Percentiles rank a stretch among this genome's conserved stretches.
Evolutionary conservation across 805 yeast species (phyloP).

Genomic region (Candida argentea): DNA sequence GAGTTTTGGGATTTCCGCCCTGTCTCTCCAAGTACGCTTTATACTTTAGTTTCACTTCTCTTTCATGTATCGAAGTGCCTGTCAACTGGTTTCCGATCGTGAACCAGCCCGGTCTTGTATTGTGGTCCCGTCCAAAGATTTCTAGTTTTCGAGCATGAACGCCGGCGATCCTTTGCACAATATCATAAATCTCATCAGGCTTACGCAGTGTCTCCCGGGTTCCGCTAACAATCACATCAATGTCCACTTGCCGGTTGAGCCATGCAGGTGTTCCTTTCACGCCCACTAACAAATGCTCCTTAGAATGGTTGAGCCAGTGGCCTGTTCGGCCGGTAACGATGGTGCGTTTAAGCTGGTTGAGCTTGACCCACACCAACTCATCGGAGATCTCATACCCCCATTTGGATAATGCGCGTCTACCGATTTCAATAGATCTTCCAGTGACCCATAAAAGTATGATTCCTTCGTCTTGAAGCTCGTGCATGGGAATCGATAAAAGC

Average conservation of each 20-base stretch:
- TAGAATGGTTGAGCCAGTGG: conserved; percentile 93
- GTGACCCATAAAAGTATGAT: conserved; percentile 86
- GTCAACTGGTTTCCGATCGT: conserved; percentile 70
- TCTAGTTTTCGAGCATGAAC: conserved; percentile 69
- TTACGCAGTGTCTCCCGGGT: conserved; percentile 86
- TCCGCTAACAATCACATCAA: conserved; percentile 68
- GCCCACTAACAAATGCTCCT: conserved; percentile 84
- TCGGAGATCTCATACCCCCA: conserved; percentile 81
- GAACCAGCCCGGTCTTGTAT: conserved; percentile 84
- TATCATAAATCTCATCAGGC: conserved; percentile 82
- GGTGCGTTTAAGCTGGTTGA: conserved; percentile 79
- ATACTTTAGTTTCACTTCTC: conserved; percentile 40
- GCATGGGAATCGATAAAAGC: conserved; percentile 54
- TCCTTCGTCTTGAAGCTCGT: conserved; percentile 73
- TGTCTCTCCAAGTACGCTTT: conserved; percentile 6
- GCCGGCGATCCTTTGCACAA: conserved; percentile 80
- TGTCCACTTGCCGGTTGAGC: conserved; percentile 57
- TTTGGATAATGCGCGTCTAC: conserved; percentile 59
- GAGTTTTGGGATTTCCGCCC: too few species aligned
- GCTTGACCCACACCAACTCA: conserved; percentile 84
- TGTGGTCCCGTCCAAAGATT: conserved; percentile 81
- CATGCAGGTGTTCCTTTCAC: conserved; percentile 71
- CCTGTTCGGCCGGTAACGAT: conserved; percentile 95
- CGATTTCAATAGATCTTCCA: conserved; percentile 85
- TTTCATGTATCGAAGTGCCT: conserved; percentile 48